These are phyloP conservation scores for Anthoceros angustus DNA, from an alignment of 225 moss, liverwort and hornwort species.

Conservation along the genomic window DNA sequence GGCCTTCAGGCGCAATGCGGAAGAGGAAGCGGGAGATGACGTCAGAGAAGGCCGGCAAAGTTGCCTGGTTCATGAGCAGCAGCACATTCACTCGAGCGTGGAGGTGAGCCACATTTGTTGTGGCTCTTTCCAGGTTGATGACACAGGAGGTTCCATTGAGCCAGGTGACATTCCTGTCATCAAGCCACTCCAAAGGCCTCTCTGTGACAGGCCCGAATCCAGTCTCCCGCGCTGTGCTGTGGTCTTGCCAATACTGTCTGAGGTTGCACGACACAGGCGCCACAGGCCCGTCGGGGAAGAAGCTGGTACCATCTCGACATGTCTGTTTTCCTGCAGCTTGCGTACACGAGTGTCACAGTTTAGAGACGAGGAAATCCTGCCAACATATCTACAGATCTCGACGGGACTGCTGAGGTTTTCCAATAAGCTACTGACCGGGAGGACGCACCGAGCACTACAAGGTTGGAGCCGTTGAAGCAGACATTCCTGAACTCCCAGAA, in stretches of 20 bases:
- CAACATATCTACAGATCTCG: too few relatives aligned
- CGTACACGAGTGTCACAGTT: too few relatives aligned
- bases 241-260: background rate
- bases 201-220: background rate
- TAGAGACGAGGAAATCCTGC: too few relatives aligned
- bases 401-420: too few relatives aligned
- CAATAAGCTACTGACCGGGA: background rate
- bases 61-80: background rate
- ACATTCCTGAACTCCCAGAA: background rate
- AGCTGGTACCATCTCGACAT: background rate
- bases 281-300: conserved; percentile 4
- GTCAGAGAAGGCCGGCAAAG: conserved; percentile 1
- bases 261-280: background rate
- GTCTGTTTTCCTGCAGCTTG: background rate
- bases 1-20: conserved; percentile 1
- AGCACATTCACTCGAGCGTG: background rate
- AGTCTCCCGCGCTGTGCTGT: background rate
- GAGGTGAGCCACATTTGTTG: background rate
- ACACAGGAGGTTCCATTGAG: background rate
- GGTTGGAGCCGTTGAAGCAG: background rate
- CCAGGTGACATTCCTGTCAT: background rate
- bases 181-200: background rate
- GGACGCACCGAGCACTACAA: background rate
- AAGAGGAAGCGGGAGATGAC: conserved; percentile 1
- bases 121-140: background rate